Evolutionary conservation across 345 rosid species (phyloP).

Genomic region (Angophora floribunda): DNA sequence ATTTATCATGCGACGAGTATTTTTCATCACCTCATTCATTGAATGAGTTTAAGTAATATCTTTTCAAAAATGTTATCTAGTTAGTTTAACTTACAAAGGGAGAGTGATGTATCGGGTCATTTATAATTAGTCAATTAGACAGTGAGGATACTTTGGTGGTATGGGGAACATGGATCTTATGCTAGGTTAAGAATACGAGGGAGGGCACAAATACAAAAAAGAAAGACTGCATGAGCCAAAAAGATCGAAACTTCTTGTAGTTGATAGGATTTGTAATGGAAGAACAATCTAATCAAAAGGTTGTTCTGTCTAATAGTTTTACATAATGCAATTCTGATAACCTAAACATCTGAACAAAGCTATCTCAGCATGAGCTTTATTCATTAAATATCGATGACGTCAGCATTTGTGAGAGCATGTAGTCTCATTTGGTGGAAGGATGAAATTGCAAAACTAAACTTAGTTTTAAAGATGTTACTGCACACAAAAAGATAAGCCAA

Average conservation of each 20-base stretch:
- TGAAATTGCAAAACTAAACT: background rate
- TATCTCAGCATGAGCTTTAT: background rate
- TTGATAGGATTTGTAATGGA: background rate
- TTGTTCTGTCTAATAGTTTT: background rate
- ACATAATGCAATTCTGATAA: background rate
- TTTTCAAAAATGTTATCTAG: background rate
- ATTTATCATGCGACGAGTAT: background rate
- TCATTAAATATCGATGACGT: background rate
- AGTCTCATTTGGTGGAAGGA: background rate
- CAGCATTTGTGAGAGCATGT: background rate
- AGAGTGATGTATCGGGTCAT: background rate
- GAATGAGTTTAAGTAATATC: background rate
- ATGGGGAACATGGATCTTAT: background rate
- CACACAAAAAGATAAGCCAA: background rate
- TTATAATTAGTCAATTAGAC: background rate
- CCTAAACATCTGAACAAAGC: background rate
- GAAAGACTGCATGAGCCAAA: background rate
- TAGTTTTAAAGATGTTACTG: background rate
- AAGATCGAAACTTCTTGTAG: background rate
- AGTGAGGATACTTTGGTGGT: background rate
- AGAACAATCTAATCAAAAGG: background rate
- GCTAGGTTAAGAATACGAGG: background rate
- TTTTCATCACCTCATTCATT: background rate
- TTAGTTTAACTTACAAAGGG: background rate
- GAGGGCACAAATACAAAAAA: background rate